Base-by-base conservation (phyloP, 495 filamentous ascomycete species). In the Neurospora sp. region DNA sequence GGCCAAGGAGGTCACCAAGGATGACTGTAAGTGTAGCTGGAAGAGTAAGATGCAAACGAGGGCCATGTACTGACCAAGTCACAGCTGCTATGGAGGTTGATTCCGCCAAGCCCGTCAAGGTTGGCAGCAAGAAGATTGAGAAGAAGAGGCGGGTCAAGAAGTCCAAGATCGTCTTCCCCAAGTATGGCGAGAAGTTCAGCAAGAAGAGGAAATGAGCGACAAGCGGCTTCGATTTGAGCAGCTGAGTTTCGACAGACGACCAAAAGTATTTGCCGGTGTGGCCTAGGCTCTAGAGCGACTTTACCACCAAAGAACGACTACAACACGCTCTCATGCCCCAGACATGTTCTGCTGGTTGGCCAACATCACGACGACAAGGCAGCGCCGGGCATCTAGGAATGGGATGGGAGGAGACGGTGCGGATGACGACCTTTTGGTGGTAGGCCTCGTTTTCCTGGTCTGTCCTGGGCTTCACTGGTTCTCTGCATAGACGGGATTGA, bases 91-190 rank as follows among this genome's bases (percentile, higher is more conserved):
- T 87, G 85, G 85, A 87, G 71, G 76, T 87, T 41, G 86, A 87
- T 61, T 78, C 72, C 16, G 81, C 79, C 71, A 81, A 76, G 73
- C 68, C 79, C 14, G 72, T 78, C 72, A 81, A 82, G 73, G 74
- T 79, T 40, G 73, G 44, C 22, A 73, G 74, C 70, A 85, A 84
- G 82, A 80, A 76, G 77, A 79, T 79, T 69, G 78, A 82, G 68
- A 79, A 82, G 77, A 85, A 85, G 79, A 80, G 83, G 70, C 81
- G 79, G 70, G 76, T 79, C 48, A 85, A 85, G 80, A 86, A 82
- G 79, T 86, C 78, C 72, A 81, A 82, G 42, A 84, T 88, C 59
- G 85, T 87, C 37, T 88, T 88, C 73, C 83, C 81, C 74, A 87
- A 83, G 75, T 83, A 83, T 53, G 81, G 84, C 41, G 84, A 85